Base-by-base conservation (phyloP, 1,284 basidiomycete species). In the Porodaedalea pini region DNA sequence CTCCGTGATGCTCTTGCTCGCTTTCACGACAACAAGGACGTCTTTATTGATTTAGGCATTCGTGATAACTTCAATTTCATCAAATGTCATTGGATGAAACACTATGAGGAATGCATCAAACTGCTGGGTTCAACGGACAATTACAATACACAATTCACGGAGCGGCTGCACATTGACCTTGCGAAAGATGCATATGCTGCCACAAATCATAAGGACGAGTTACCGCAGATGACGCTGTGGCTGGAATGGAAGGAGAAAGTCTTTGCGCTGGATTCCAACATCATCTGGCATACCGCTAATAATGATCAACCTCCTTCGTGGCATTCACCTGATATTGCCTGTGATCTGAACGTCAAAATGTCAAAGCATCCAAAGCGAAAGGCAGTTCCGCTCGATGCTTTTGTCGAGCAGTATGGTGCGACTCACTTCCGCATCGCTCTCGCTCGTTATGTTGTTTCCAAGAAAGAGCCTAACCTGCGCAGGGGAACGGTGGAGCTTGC, bases 1-100 rank as follows among this genome's bases (percentile, higher is more conserved):
- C 61, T 73, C 41, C 51, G 62, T 1, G 25, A 59, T 2, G 57
- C 65, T 3, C 61, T 69, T 2, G 21, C 60, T 1, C 54, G 27
- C 1, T 71, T 69, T 48, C 68, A 71, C 48, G 7, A 41, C 0
- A 32, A 64, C 49, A 72, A 70, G 54, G 25, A 66, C 13, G 56
- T 64, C 10, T 71, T 71, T 55, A 48, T 67, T 3, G 31, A 62
- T 1, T 44, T 60, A 13, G 65, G 61, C 0, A 52, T 66, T 7
- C 66, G 66, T 2, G 50, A 64, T 1, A 59, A 72, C 41, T 74
- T 77, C 65, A 71, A 74, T 54, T 71, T 77, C n/a, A 63, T 61
- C 15, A 67, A 68, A 45, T 43, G 67, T 6, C 64, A 67, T 47
- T 25, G 47, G 25, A 54, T 68, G 3, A 32, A 51, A 31, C 72